Conservation (phyloP, 305 asterid species). For the Solanum hybrid region DNA sequence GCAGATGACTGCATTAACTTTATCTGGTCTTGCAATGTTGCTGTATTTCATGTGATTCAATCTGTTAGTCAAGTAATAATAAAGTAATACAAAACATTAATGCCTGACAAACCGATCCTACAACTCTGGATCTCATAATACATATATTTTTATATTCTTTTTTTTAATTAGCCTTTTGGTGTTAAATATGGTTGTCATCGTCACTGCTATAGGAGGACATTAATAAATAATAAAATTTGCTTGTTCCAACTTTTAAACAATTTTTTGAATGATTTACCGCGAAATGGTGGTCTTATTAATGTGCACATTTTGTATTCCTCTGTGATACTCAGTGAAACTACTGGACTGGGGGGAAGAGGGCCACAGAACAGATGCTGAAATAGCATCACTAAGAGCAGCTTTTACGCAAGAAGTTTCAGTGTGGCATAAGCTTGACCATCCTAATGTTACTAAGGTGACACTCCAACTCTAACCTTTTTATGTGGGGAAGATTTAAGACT, state of each 20-base stretch:
- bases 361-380: constrained; percentile 49
- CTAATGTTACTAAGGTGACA: constrained; percentile 68
- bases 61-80: constrained; percentile 10
- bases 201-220: background rate
- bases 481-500: background rate
- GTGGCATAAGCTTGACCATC: constrained; percentile 79
- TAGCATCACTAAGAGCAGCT: constrained; percentile 44
- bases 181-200: background rate
- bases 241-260: background rate
- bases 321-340: constrained; percentile 45
- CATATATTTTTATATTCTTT: background rate
- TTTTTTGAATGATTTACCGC: background rate
- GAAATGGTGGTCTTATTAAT: background rate
- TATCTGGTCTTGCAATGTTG: constrained; percentile 8
- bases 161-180: background rate
- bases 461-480: background rate
- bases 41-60: constrained; percentile 52
- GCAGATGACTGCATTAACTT: constrained; percentile 41
- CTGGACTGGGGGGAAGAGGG: constrained; percentile 89
- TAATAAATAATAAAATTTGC: background rate
- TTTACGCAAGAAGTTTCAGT: constrained; percentile 66
- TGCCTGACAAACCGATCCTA: constrained; percentile 7
- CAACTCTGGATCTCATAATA: constrained; percentile 22
- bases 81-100: constrained; percentile 18
- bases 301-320: background rate